phyloP scores from a whole-genome alignment of 345 rosid species.

The Microcos paniculata region DNA sequence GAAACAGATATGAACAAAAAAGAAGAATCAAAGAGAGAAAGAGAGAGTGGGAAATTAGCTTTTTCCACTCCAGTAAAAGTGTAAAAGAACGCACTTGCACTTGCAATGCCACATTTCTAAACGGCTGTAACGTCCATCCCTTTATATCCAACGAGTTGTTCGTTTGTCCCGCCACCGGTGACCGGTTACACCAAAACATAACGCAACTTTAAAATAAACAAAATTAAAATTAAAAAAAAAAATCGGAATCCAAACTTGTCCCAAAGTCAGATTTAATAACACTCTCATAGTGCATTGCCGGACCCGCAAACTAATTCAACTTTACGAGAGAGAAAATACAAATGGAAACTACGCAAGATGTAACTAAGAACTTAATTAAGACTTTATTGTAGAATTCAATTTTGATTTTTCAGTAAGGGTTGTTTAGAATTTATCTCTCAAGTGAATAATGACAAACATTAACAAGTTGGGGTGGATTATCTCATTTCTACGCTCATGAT shows the following conservation, averaged over 20 bases:
- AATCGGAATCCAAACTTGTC: conserved; percentile 3
- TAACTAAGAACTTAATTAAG: no score
- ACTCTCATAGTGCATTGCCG: conserved; percentile 12
- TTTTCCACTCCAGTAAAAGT: conserved; percentile 13
- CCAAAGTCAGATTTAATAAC: conserved; percentile 21
- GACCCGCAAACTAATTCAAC: conserved; percentile 8
- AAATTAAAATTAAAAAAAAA: no score
- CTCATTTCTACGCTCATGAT: no score
- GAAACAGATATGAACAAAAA: background rate
- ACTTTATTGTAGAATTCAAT: no score
- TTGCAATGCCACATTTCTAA: background rate
- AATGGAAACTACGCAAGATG: no score
- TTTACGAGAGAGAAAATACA: no score
- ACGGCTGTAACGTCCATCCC: background rate
- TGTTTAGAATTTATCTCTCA: no score
- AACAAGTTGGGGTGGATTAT: no score
- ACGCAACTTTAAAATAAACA: no score
- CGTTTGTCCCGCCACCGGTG: conserved; percentile 18
- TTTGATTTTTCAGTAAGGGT: no score
- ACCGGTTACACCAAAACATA: conserved; percentile 16
- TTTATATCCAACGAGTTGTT: conserved; percentile 8
- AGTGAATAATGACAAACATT: no score
- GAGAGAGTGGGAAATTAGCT: background rate
- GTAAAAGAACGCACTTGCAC: background rate
- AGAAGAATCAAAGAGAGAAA: background rate